Evolutionary conservation across 2,329 filamentous ascomycete species (phyloP), one percentile per base, ranked within the genome.

Genomic region (Ophiosphaerella herpotricha): DNA sequence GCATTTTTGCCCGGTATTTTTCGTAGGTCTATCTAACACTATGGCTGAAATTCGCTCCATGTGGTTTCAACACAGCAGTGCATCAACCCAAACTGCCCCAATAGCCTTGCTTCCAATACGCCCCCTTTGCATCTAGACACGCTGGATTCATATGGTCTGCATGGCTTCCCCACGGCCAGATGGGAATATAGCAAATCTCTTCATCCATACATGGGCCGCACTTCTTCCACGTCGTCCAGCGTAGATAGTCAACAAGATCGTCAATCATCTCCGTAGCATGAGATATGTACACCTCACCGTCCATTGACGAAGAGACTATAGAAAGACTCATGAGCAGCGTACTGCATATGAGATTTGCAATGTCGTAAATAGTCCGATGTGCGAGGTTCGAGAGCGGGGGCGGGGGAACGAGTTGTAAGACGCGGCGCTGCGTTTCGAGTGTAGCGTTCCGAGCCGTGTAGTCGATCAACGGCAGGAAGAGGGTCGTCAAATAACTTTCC

Each of bases 151-250:
- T 76, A 58, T 85, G 82, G 60, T 87, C 84, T 23, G 82, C 75
- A 0, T 71, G 61, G 0, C 70, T 75, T 0, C 85, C 85, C 64
- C 79, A 74, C 0, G 85, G 85, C 84, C 84, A 88, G 61, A 87
- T 85, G 1, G 84, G 83, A n/a, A 86, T 74, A 39, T 83, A 78
- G 53, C 84, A 84, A 2, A 85, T 67, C 66, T 87, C 79, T 38
- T 82, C 76, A 7, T 75, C 73, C 0, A 60, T 67, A 61, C 85
- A 88, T 1, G 76, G 74, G 6, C 75, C 72, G 43, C 83, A 83
- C 42, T 79, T 75, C 58, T 82, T 85, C 83, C 83, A 87, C 0
- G 71, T 77, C 3, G 82, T 78, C 85, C 85, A 88, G 6, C 75
- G 74, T 2, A 88, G 73, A 48, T 79, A 80, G 1, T 68, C 53